phyloP scores from a whole-genome alignment of 306 rosid genomes.

The Cajanus cajan region DNA sequence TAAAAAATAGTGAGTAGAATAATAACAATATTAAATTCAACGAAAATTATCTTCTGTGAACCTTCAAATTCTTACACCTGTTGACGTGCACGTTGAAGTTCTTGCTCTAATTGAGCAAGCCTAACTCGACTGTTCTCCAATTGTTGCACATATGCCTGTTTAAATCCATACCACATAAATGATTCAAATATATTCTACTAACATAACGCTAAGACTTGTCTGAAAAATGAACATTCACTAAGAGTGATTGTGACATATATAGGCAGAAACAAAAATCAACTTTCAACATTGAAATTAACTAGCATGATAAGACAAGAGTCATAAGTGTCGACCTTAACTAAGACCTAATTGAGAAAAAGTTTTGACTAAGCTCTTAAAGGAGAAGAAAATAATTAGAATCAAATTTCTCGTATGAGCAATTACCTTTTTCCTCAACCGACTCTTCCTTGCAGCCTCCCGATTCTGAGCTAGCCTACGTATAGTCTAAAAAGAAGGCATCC shows the following conservation, averaged over 20 bases:
- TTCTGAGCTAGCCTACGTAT: constrained; percentile 79
- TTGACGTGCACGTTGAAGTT: constrained; percentile 68
- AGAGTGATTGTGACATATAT: neutral
- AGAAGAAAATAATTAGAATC: neutral
- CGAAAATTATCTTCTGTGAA: neutral
- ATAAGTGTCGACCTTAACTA: neutral
- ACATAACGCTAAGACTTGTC: neutral
- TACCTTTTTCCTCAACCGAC: constrained; percentile 88
- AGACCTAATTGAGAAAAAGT: neutral
- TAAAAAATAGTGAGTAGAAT: neutral
- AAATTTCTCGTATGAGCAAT: neutral
- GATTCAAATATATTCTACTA: constrained; percentile 36
- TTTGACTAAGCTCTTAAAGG: neutral
- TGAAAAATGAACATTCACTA: neutral
- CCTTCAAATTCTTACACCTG: constrained; percentile 50
- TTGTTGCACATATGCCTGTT: constrained; percentile 90
- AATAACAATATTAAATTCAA: neutral
- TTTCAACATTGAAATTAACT: neutral
- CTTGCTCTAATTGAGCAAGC: constrained; percentile 77
- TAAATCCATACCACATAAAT: constrained; percentile 54
- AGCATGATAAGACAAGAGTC: neutral
- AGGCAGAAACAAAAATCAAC: neutral
- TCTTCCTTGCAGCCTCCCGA: constrained; percentile 92
- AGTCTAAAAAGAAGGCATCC: constrained; percentile 37
- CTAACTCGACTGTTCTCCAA: constrained; percentile 64